Evolutionary conservation across 805 yeast species (phyloP), one percentile per base, ranked within the genome.

Genomic region (Spathaspora sp.): DNA sequence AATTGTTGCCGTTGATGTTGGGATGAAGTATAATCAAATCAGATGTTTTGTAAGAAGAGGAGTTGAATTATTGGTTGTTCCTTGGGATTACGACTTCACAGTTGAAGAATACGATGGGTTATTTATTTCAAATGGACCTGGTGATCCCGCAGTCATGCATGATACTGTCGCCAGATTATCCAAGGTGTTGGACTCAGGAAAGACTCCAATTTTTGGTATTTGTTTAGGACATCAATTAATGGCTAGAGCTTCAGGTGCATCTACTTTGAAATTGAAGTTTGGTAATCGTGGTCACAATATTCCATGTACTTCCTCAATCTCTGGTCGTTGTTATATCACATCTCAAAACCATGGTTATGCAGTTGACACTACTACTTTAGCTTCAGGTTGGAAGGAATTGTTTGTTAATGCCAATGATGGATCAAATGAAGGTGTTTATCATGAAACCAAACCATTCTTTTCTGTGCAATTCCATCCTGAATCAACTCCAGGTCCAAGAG

Each of bases 201-300:
- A 82, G 69, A 85, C 94, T 44, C 99, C 99, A 50, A 80, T 94
- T 51, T 94, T 94, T 64, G 99, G 99, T 82, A 94, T 94, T 68
- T 94, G 99, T 82, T 78, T 94, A 59, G 99, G 99, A 71, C 99
- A 94, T 75, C 99, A 94, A 79, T 81, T 94, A 65, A 73, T 94
- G 67, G 97, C 98, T 29, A 80, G 96, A 73, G 97, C 99, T 47
- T 76, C 94, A 49, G 99, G 99, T 65, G 98, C 98, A 54, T 79
- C 89, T 31, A 94, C 99, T 46, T 60, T 83, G 62, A 94, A 94
- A 75, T 76, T 94, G 76, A 92, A 92, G 75, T 94, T 90, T 64
- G 99, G 99, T 84, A 94, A 94, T 81, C 91, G 99, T 80, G 99
- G 97, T 65, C 99, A 94, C 75, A 94, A 94, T 73, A 94, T 94